Percentiles rank a stretch among this genome's conserved stretches.
phyloP scores from a whole-genome alignment of 202 grass and related monocot genomes.

The Carex arenaria region DNA sequence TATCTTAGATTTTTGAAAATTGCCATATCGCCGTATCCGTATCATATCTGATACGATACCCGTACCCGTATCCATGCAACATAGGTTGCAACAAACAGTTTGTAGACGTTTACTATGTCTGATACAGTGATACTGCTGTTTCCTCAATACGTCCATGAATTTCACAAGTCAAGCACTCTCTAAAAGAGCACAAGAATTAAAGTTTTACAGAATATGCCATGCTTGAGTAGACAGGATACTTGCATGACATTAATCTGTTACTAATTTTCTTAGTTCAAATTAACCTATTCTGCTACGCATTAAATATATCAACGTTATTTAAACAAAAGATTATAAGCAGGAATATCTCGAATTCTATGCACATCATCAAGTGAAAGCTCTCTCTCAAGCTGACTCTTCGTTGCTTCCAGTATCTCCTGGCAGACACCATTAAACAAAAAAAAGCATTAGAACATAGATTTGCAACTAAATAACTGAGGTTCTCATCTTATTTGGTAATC shows the following conservation, averaged over 20 bases:
- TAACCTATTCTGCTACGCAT: background rate
- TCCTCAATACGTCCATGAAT: background rate
- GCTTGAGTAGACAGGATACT: background rate
- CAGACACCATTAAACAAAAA: background rate
- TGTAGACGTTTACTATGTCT: too few species aligned
- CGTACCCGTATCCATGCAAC: too few species aligned
- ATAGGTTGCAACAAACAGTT: too few species aligned
- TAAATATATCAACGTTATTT: conserved; percentile 29
- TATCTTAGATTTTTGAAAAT: too few species aligned
- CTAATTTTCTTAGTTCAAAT: background rate
- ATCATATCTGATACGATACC: too few species aligned
- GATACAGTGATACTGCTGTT: too few species aligned
- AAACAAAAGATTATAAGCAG: conserved; percentile 81
- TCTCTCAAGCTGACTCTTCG: conserved; percentile 78
- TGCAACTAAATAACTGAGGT: background rate
- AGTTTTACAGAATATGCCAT: background rate
- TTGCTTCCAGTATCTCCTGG: conserved; percentile 75
- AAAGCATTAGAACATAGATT: background rate
- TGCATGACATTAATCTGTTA: background rate
- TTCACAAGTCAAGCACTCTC: background rate
- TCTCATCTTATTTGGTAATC: background rate
- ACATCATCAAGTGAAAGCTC: conserved; percentile 81
- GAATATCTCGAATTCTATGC: conserved; percentile 64
- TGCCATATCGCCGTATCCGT: too few species aligned
- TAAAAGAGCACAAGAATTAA: background rate